phyloP scores from a whole-genome alignment of 495 filamentous ascomycete genomes.

The Barbatosphaeria neglecta region DNA sequence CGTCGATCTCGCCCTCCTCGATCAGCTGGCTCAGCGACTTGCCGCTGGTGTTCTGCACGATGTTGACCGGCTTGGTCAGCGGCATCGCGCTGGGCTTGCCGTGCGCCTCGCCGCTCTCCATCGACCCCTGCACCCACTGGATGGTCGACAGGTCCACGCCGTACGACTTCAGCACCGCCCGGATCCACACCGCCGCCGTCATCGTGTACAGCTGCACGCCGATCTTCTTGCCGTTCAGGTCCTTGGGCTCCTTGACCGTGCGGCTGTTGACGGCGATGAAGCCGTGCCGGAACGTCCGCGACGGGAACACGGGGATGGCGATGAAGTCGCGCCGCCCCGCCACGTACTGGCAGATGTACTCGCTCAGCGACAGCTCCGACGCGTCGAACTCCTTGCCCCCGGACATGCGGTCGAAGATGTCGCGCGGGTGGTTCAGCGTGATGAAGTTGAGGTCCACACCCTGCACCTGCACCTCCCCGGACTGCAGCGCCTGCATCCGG shows the following conservation, averaged over 20 bases:
- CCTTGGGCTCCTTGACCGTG: slow-evolving; percentile 17
- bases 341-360: slow-evolving; percentile 23
- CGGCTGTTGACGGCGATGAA: slow-evolving; percentile 25
- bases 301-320: slow-evolving; percentile 30
- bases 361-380: slow-evolving; percentile 24
- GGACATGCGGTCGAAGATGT: slow-evolving; percentile 9
- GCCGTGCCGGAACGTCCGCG: slow-evolving; percentile 25
- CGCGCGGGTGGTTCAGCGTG: slow-evolving; percentile 14
- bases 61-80: slow-evolving; percentile 15
- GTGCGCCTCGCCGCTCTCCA: slow-evolving; percentile 19
- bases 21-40: slow-evolving; percentile 25
- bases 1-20: slow-evolving; percentile 26
- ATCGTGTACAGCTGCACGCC: slow-evolving; percentile 30
- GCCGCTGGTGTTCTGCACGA: slow-evolving; percentile 10
- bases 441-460: slow-evolving; percentile 24
- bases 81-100: slow-evolving; percentile 19
- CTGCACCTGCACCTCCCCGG: slow-evolving; percentile 11
- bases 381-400: slow-evolving; percentile 26
- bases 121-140: slow-evolving; percentile 23
- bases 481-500: slow-evolving; percentile 14
- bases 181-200: slow-evolving; percentile 30
- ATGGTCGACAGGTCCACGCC: slow-evolving; percentile 25
- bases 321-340: slow-evolving; percentile 19
- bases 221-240: slow-evolving; percentile 28
- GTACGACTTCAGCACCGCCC: slow-evolving; percentile 19